phyloP scores from a whole-genome alignment of 495 filamentous ascomycete genomes.

The Trichoderma asperelloides region DNA sequence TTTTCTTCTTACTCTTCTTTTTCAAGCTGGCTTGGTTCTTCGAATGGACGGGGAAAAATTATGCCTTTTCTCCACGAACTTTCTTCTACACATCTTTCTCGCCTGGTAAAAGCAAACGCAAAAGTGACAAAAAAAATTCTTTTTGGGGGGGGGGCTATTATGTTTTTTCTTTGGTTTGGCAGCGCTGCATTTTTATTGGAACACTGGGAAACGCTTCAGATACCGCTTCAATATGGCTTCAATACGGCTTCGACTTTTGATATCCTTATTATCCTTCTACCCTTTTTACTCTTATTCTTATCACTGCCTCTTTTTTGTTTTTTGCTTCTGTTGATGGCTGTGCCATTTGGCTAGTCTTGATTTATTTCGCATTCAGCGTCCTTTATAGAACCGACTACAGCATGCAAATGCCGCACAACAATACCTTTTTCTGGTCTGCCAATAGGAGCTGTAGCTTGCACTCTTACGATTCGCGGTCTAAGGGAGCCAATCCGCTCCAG shows the following conservation, averaged over 20 bases:
- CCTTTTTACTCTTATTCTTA: background rate
- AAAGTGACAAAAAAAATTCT: background rate
- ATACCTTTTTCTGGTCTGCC: background rate
- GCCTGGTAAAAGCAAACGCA: background rate
- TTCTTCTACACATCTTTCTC: too few relatives aligned
- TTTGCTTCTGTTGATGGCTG: background rate
- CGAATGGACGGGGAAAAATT: too few relatives aligned
- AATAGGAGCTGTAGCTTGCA: background rate
- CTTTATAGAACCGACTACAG: slow-evolving; percentile 5
- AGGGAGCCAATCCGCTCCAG: too few relatives aligned
- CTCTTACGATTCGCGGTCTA: background rate
- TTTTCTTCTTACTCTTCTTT: background rate
- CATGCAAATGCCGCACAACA: slow-evolving; percentile 4
- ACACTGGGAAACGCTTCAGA: background rate
- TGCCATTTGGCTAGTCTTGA: background rate
- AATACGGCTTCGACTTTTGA: background rate
- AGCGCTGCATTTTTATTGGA: background rate
- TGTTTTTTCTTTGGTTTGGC: background rate
- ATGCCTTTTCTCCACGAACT: too few relatives aligned
- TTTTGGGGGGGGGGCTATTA: background rate
- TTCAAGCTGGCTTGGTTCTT: background rate
- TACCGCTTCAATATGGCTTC: background rate
- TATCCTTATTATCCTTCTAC: background rate
- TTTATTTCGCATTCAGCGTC: background rate
- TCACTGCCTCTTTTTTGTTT: background rate